Conservation (phyloP, 1,284 basidiomycete species). For the Sporisorium exsertum region DNA sequence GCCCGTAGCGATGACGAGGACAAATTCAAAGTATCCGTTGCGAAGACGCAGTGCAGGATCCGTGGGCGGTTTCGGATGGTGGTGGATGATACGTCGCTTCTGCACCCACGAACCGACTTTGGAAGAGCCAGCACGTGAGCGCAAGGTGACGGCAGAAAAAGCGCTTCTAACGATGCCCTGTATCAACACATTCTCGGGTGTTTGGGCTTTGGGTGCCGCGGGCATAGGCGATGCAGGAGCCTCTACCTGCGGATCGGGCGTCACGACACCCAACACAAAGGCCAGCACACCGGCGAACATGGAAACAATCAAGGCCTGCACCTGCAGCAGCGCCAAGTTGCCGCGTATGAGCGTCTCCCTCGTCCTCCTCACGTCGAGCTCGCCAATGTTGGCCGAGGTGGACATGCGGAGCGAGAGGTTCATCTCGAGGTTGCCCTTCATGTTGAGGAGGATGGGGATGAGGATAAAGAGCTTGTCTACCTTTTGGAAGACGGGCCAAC, state of each 20-base stretch:
- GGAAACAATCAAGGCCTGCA: constrained; percentile 91
- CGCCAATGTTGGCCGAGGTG: constrained; percentile 79
- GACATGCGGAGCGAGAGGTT: constrained; percentile 75
- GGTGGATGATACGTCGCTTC: constrained; percentile 63
- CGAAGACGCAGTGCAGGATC: constrained; percentile 63
- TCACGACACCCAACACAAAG: constrained; percentile 76
- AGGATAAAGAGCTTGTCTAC: constrained; percentile 96
- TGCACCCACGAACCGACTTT: constrained; percentile 14
- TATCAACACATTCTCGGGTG: constrained; percentile 40
- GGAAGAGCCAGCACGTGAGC: constrained; percentile 31
- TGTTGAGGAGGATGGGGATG: constrained; percentile 91
- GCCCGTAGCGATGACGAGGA: constrained; percentile 86
- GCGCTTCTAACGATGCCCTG: constrained; percentile 28
- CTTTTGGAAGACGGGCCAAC: constrained; percentile 86
- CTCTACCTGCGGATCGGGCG: constrained; percentile 29
- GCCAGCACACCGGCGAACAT: constrained; percentile 85
- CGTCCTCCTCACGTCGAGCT: constrained; percentile 80
- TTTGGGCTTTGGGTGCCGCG: constrained; percentile 9
- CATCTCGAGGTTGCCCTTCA: constrained; percentile 97
- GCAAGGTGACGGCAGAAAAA: constrained; percentile 31
- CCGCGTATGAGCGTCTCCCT: constrained; percentile 81
- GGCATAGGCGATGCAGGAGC: constrained; percentile 16
- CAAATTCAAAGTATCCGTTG: constrained; percentile 73
- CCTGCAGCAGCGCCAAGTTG: constrained; percentile 87
- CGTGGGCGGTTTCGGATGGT: constrained; percentile 62